Evolutionary conservation across 345 rosid genomes (phyloP).

Genomic region (Ricinus communis): DNA sequence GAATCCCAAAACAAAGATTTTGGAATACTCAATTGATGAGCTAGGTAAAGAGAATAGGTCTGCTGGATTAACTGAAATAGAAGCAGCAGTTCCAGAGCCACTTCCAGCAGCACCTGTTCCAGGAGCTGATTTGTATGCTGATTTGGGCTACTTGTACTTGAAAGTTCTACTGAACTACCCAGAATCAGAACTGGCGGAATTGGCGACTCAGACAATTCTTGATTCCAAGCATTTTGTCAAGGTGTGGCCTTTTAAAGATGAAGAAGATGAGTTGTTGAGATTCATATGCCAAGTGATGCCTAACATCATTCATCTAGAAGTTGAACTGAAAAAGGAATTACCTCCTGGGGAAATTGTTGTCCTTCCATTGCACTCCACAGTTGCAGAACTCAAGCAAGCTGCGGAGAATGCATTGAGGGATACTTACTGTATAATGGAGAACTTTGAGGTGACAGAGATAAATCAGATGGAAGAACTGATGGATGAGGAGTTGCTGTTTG

Average conservation of each 20-base stretch:
- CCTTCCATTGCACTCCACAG: conserved; percentile 61
- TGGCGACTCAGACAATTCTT: conserved; percentile 55
- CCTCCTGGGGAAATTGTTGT: conserved; percentile 60
- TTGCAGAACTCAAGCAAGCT: conserved; percentile 62
- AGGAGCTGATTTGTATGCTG: conserved; percentile 54
- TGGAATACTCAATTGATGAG: conserved; percentile 74
- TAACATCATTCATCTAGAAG: conserved; percentile 28
- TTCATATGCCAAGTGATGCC: conserved; percentile 60
- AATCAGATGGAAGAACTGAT: conserved; percentile 43
- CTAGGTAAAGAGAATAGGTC: conserved; percentile 22
- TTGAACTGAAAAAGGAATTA: conserved; percentile 23
- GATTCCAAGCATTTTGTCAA: conserved; percentile 78
- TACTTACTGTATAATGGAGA: conserved; percentile 60
- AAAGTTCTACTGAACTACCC: conserved; percentile 62
- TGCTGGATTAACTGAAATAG: conserved; percentile 12
- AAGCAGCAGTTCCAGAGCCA: conserved; percentile 20
- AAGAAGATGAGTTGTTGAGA: conserved; percentile 42
- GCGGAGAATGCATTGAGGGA: conserved; percentile 60
- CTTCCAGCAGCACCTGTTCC: conserved; percentile 31
- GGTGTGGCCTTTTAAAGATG: conserved; percentile 64
- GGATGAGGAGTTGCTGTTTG: conserved; percentile 48
- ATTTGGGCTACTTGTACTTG: conserved; percentile 49
- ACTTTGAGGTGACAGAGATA: conserved; percentile 53
- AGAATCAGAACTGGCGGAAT: conserved; percentile 40
- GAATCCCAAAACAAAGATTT: conserved; percentile 55